Evolutionary conservation across 257 asterid genomes (phyloP), one percentile per base, ranked within the genome.

Genomic region (Plectranthus barbatus): DNA sequence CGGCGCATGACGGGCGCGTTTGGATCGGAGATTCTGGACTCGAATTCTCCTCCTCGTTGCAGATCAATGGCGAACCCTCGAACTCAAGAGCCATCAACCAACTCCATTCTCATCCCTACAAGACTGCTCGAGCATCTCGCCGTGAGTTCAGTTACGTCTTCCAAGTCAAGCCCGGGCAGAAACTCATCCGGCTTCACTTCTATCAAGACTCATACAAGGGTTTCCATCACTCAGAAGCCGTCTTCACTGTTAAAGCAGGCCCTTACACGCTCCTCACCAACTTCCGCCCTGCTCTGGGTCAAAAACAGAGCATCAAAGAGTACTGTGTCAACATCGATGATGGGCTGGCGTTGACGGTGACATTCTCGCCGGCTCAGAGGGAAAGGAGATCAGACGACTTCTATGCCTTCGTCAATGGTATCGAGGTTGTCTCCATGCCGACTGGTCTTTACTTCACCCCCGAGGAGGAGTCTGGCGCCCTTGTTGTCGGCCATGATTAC

Each of bases 371-470:
- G 0, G 77, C 77, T 13, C 47, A 23, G 52, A 62, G 44, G 39
- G 48, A 8, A 14, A 20, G 50, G 47, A 80, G 60, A 49, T 55
- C 68, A 15, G 74, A 71, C 49, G 50, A 70, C 66, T 73, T 67
- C 64, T 76, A 70, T 45, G 80, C 85, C 33, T 80, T 76, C 34
- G 44, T 80, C 65, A 80, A 76, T 39, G 82, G 80, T 7, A 76
- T 80, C 44, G 85, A 80, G 66, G 60, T 76, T 56, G 76, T 80
- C 68, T 68, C 82, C 59, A 80, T 80, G 85, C 85, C 85, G 0
- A 64, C 78, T 4, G 82, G 85, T 39, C 80, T 76, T 47, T 80
- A 80, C 71, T 80, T 73, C 82, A 73, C 78, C 18, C 72, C 78
- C 1, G 85, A 76, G 9, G 74, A 68, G 58, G 78, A 71, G 50